These are phyloP conservation scores for Graphiopsis chlorocephala DNA, from an alignment of 2,329 filamentous ascomycete genomes.

Conservation along the genomic window DNA sequence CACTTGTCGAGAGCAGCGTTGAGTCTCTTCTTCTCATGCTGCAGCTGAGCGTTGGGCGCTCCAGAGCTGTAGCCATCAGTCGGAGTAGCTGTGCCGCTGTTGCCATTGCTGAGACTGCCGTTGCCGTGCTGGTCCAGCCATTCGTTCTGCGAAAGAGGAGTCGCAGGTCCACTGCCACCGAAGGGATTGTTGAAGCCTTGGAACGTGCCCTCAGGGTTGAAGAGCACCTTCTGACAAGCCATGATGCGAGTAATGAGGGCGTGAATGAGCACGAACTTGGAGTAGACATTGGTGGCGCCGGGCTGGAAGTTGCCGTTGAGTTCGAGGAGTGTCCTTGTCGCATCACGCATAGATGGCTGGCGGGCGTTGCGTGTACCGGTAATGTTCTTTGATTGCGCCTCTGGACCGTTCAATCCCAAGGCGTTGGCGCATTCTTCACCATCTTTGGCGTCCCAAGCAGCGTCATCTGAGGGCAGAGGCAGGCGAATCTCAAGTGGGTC, in stretches of 20 bases:
- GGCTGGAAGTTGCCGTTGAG: constrained; percentile 59
- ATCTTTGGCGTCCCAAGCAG: constrained; percentile 66
- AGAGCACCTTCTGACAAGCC: constrained; percentile 44
- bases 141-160: constrained; percentile 58
- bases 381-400: constrained; percentile 57
- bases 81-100: constrained; percentile 44
- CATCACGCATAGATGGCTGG: constrained; percentile 63
- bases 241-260: constrained; percentile 64
- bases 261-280: constrained; percentile 72
- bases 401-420: constrained; percentile 60
- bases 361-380: constrained; percentile 62
- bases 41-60: constrained; percentile 47
- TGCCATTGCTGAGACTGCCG: constrained; percentile 32
- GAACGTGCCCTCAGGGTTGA: constrained; percentile 27
- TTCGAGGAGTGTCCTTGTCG: constrained; percentile 61
- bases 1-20: constrained; percentile 64
- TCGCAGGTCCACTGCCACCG: constrained; percentile 48
- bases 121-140: constrained; percentile 53
- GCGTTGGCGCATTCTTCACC: constrained; percentile 61
- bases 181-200: constrained; percentile 28
- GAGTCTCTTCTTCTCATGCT: constrained; percentile 48
- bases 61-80: constrained; percentile 40
- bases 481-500: constrained; percentile 63
- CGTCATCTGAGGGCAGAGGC: constrained; percentile 70
- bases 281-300: constrained; percentile 67